These are phyloP conservation scores for Apiotrichum brassicae DNA, from an alignment of 1,284 basidiomycete genomes.

Conservation along the genomic window DNA sequence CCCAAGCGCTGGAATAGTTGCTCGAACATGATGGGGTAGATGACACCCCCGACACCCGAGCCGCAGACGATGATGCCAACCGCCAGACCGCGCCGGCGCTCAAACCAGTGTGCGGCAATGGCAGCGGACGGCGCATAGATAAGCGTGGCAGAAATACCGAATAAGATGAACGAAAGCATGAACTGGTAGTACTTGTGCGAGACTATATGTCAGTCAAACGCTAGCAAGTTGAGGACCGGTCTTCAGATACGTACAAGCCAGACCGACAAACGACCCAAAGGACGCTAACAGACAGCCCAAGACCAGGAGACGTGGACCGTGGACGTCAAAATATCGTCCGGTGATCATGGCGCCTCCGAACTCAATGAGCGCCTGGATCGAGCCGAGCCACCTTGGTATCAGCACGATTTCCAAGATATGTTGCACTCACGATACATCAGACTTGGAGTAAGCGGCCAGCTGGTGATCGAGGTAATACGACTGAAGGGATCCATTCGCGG, in stretches of 20 bases:
- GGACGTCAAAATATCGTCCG: slow-evolving; percentile 42
- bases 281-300: slow-evolving; percentile 24
- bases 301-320: slow-evolving; percentile 32
- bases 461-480: slow-evolving; percentile 38
- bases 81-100: slow-evolving; percentile 31
- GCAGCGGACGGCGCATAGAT: slow-evolving; percentile 41
- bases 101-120: slow-evolving; percentile 42
- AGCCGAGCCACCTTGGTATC: slow-evolving; percentile 36
- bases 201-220: no score
- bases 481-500: slow-evolving; percentile 37
- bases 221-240: not conserved
- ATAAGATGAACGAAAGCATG: slow-evolving; percentile 35
- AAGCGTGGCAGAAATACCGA: slow-evolving; percentile 33
- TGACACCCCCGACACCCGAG: slow-evolving; percentile 37
- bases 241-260: slow-evolving; percentile 32
- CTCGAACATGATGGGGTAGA: slow-evolving; percentile 41
- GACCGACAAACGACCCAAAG: slow-evolving; percentile 28
- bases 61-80: slow-evolving; percentile 39
- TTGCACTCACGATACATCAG: slow-evolving; percentile 36
- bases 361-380: slow-evolving; percentile 30
- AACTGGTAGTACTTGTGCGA: slow-evolving; percentile 43
- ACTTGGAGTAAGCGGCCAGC: slow-evolving; percentile 27
- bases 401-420: not conserved
- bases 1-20: slow-evolving; percentile 27
- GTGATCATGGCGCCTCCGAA: slow-evolving; percentile 32